Conservation (phyloP, 75 land plant genomes). For the Pinus tabuliformis region DNA sequence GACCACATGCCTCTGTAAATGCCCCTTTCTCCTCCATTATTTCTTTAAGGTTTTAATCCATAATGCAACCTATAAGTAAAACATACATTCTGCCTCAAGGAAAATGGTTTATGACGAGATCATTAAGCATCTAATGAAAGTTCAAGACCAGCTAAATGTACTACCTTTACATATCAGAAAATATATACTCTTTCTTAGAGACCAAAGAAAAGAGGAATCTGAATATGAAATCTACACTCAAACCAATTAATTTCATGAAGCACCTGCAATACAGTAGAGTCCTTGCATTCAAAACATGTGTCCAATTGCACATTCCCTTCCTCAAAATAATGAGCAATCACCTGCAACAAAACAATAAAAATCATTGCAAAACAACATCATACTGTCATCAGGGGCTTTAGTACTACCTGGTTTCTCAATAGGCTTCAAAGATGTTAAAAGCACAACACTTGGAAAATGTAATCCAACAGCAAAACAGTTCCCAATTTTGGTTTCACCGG, state of each 20-base stretch:
- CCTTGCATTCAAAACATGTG: slow-evolving; percentile 72
- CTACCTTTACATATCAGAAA: background rate
- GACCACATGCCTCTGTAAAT: background rate
- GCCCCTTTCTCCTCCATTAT: background rate
- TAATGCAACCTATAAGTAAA: background rate
- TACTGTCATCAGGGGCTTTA: background rate
- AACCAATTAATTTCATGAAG: background rate
- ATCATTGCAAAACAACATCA: background rate
- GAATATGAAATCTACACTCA: background rate
- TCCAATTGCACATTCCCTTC: slow-evolving; percentile 98
- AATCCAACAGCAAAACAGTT: background rate
- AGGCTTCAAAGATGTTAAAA: background rate
- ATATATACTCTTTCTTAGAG: background rate
- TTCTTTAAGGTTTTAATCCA: background rate
- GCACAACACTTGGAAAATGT: background rate
- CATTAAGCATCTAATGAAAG: background rate
- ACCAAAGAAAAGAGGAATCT: background rate
- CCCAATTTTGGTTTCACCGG: background rate
- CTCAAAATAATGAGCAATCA: slow-evolving; percentile 95
- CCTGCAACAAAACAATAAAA: slow-evolving; percentile 35
- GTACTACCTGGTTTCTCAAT: background rate
- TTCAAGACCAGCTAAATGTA: background rate
- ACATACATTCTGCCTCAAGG: background rate
- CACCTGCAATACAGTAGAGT: slow-evolving; percentile 81
- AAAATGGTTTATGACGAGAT: background rate